Percentiles rank a stretch among this genome's conserved stretches.
These are phyloP conservation scores for Silybum marianum DNA, from an alignment of 129 eudicot species.

Conservation along the genomic window DNA sequence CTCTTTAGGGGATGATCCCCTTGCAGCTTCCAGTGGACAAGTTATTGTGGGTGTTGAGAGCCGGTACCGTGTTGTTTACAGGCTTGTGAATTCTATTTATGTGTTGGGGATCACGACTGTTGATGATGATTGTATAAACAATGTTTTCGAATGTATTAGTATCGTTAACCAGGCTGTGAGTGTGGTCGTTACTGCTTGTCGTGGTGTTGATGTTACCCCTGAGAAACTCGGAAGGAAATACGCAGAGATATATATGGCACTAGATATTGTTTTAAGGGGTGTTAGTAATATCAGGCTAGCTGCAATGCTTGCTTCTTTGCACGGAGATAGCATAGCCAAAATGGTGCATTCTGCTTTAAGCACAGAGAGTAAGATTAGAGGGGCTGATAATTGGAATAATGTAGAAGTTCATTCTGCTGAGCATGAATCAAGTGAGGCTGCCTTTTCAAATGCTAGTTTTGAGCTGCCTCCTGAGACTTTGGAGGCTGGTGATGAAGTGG, in stretches of 20 bases:
- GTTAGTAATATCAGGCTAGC: constrained; percentile 87
- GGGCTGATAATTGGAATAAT: constrained; percentile 74
- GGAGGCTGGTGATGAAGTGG: constrained; percentile 93
- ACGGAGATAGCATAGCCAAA: constrained; percentile 86
- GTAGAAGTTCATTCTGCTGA: constrained; percentile 59
- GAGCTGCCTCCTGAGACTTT: constrained; percentile 89
- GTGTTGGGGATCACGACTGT: constrained; percentile 72
- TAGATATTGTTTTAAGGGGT: constrained; percentile 91
- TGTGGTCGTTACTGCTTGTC: constrained; percentile 90
- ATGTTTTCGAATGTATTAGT: constrained; percentile 82
- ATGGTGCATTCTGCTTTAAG: constrained; percentile 89
- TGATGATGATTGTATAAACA: constrained; percentile 60
- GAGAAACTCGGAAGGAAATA: constrained; percentile 89
- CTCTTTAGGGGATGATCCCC: constrained; percentile 81
- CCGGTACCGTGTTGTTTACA: constrained; percentile 76
- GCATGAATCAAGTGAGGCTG: constrained; percentile 68
- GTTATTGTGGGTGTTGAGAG: constrained; percentile 85
- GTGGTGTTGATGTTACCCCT: constrained; percentile 92
- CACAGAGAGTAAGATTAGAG: constrained; percentile 90
- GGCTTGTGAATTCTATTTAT: constrained; percentile 74
- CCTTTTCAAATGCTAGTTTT: constrained; percentile 56
- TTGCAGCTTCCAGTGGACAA: constrained; percentile 96
- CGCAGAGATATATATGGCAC: constrained; percentile 87
- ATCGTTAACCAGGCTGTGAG: constrained; percentile 83
- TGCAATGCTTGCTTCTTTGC: constrained; percentile 88